Conservation (phyloP, 345 rosid genomes). For the Populus simonii region DNA sequence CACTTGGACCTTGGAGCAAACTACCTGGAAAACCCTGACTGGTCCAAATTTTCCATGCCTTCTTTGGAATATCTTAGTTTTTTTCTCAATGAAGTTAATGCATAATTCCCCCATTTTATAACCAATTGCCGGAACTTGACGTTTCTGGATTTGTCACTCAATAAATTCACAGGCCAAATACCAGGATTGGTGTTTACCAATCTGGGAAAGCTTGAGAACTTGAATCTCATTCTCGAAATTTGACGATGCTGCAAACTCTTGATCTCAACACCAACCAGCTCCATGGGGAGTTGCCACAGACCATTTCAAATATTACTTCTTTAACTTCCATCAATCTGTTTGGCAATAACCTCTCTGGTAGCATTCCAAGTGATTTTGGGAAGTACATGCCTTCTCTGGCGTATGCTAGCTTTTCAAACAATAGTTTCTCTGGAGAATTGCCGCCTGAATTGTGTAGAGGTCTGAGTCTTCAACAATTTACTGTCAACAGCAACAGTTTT, state of each 20-base stretch:
- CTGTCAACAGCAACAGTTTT: slow-evolving; percentile 46
- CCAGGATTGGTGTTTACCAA: slow-evolving; percentile 41
- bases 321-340: slow-evolving; percentile 33
- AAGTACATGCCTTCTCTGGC: slow-evolving; percentile 38
- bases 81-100: slow-evolving; percentile 20
- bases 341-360: slow-evolving; percentile 52
- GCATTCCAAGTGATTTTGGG: slow-evolving; percentile 51
- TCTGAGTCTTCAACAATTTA: slow-evolving; percentile 26
- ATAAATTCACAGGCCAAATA: slow-evolving; percentile 39
- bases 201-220: slow-evolving; percentile 41
- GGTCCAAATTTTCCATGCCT: slow-evolving; percentile 58
- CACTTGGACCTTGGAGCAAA: slow-evolving; percentile 56
- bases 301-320: slow-evolving; percentile 43
- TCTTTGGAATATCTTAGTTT: slow-evolving; percentile 47
- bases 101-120: slow-evolving; percentile 50
- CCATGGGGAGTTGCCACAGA: slow-evolving; percentile 48
- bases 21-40: slow-evolving; percentile 44
- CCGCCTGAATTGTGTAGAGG: slow-evolving; percentile 56
- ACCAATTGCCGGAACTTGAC: slow-evolving; percentile 41
- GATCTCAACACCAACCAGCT: slow-evolving; percentile 51
- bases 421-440: slow-evolving; percentile 58
- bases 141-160: slow-evolving; percentile 51
- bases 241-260: slow-evolving; percentile 31
- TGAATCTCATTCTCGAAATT: slow-evolving; percentile 50
- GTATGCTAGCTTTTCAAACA: slow-evolving; percentile 50